Evolutionary conservation across 768 basidiomycete species (phyloP), one percentile per base, ranked within the genome.

Genomic region (Termitomyces sp.): DNA sequence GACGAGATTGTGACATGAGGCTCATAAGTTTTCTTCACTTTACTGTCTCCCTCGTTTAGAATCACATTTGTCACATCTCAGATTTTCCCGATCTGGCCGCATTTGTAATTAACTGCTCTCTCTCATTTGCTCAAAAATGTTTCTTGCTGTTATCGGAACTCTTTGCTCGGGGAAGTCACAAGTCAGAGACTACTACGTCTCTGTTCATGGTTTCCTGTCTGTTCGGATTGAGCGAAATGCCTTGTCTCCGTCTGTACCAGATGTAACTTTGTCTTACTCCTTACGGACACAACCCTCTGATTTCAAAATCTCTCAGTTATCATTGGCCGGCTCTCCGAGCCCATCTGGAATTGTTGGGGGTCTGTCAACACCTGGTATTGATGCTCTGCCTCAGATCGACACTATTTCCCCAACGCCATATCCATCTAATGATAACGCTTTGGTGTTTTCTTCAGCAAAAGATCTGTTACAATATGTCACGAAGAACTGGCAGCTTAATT

Each of bases 391-490:
- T 10, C 30, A 40, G 37, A 7, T 25, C 23, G 21, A 53, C n/a
- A 12, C 44, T 62, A 73, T 39, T 17, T 17, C 49, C 37, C 11
- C 50, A 28, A 19, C 25, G 12, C 37, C 50, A 27, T 35, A 37
- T 50, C 37, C 37, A 35, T 39, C 37, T 37, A 39, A 27, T 51
- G 6, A 40, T 28, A 58, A 67, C 54, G 57, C 61, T 42, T 61
- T 74, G 37, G 66, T 66, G 53, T 89, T 84, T 68, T 42, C 70
- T 6, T 78, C 78, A 9, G 68, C 84, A 2, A 61, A 70, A 12
- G 73, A 79, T 8, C 70, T 98, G 43, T 77, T 98, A 44, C 76
- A 83, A 60, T 79, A 87, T 67, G 86, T 87, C 17, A 98, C 97
- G 1, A 78, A 74, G 59, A 79, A 89, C 60, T 99, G 96, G 96